phyloP scores from a whole-genome alignment of 371 early-diverging fungal genomes.

The Mortierella sp. region DNA sequence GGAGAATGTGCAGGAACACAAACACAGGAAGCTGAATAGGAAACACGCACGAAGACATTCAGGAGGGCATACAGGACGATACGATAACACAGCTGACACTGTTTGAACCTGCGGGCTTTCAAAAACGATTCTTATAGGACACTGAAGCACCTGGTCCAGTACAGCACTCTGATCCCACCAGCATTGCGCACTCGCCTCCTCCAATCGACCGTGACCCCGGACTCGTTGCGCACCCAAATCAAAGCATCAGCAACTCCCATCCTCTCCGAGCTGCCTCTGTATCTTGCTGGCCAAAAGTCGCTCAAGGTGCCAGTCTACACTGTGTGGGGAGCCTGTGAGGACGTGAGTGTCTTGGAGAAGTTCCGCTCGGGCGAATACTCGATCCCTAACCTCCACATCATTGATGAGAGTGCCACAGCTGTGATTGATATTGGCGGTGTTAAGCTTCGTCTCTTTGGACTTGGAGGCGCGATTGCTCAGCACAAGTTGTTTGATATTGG shows the following conservation, averaged over 20 bases:
- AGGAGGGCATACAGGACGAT: neutral
- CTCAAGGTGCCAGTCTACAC: constrained; percentile 76
- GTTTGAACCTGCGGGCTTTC: neutral
- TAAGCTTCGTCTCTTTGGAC: constrained; percentile 73
- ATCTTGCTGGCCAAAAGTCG: constrained; percentile 61
- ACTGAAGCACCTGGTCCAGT: constrained; percentile 73
- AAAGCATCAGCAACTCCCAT: constrained; percentile 63
- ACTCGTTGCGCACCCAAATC: constrained; percentile 65
- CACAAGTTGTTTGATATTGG: constrained; percentile 82
- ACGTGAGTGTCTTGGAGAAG: constrained; percentile 74
- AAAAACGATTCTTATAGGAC: constrained; percentile 58
- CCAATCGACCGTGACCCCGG: constrained; percentile 58
- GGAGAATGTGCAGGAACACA: neutral
- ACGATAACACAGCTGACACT: neutral
- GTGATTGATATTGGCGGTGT: constrained; percentile 74
- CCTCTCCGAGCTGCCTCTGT: constrained; percentile 71
- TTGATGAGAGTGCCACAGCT: constrained; percentile 72
- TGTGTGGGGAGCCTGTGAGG: constrained; percentile 80
- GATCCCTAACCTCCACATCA: constrained; percentile 68
- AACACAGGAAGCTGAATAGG: neutral
- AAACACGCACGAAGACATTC: neutral
- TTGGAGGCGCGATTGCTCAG: constrained; percentile 77
- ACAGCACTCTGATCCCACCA: constrained; percentile 72
- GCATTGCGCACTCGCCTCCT: constrained; percentile 63
- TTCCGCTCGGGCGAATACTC: constrained; percentile 67